Evolutionary conservation across 768 basidiomycete species (phyloP).

Genomic region (Trametes elegans): DNA sequence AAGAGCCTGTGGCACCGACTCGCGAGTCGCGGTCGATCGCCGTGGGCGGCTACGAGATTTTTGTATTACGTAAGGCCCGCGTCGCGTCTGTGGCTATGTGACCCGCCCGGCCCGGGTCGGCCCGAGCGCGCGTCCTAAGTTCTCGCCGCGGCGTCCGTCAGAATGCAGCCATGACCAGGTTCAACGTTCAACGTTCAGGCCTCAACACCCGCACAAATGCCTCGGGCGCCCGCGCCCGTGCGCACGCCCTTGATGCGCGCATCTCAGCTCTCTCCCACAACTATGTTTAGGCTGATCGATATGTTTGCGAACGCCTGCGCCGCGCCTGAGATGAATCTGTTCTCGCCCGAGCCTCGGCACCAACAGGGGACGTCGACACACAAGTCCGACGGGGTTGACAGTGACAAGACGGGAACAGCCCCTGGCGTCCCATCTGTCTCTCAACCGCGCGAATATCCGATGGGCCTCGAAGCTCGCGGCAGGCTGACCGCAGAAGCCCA

Average conservation of each 20-base stretch:
- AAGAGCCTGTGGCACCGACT: too few species aligned
- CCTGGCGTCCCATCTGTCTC: not conserved
- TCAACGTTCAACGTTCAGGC: not conserved
- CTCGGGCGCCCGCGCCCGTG: not conserved
- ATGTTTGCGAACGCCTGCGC: too few species aligned
- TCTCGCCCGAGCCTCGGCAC: too few species aligned
- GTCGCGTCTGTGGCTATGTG: not conserved
- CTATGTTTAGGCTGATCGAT: too few species aligned
- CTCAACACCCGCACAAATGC: constrained; percentile 1
- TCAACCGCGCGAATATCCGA: not conserved
- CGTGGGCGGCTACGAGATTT: not conserved
- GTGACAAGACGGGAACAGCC: too few species aligned
- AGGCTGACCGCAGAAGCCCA: not conserved
- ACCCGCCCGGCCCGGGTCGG: too few species aligned
- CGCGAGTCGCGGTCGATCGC: not conserved
- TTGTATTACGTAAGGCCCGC: not conserved
- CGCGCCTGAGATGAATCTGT: too few species aligned
- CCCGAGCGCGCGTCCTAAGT: too few species aligned
- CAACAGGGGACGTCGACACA: not conserved
- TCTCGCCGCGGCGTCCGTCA: too few species aligned
- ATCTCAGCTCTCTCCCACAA: not conserved
- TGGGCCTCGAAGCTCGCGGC: not conserved
- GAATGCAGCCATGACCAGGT: too few species aligned
- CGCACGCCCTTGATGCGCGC: not conserved
- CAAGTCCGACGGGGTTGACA: not conserved